phyloP scores from a whole-genome alignment of 129 eudicot genomes.

The carrot (Daucus carota) region DH1_v3.0 NC_030382.2:55701501-55702000 shows the following conservation, averaged over 20 bases:
- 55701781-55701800: constrained; percentile 83
- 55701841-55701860: constrained; percentile 66
- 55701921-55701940: constrained; percentile 1
- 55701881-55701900: constrained; percentile 35
- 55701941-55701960: background rate
- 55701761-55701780: constrained; percentile 81
- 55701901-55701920: constrained; percentile 12
- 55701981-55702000: no score
- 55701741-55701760: constrained; percentile 65
- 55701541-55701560: constrained; percentile 77
- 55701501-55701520: no score
- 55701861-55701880: constrained; percentile 44
- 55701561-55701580: constrained; percentile 57
- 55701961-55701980: constrained; percentile 12
- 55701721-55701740: constrained; percentile 67
- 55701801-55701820: constrained; percentile 61
- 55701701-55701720: constrained; percentile 39
- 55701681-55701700: constrained; percentile 55
- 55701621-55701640: no score
- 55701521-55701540: constrained; percentile 69
- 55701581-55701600: constrained; percentile 31
- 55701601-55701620: no score
- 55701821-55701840: constrained; percentile 86
- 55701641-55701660: constrained; percentile 25
- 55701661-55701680: constrained; percentile 63